Base-by-base conservation (phyloP, 805 yeast species). In the Saturnispora ahearnii region DNA sequence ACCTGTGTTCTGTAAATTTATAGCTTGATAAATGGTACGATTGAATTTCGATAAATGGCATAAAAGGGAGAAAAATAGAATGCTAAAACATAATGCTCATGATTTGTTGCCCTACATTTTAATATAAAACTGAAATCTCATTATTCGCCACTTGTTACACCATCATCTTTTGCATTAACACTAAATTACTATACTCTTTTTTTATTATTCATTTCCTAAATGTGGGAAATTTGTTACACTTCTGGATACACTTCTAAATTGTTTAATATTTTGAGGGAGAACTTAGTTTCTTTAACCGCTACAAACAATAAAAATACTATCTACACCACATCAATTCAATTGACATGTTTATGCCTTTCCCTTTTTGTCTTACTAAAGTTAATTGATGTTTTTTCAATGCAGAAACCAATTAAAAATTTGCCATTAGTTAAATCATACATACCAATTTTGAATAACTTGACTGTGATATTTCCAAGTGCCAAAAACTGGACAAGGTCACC, bases 401-500 rank as follows among this genome's bases (percentile, higher is more conserved):
- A 60, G 3, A 50, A 33, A 13, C 22, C 21, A 5, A 57, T 61
- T 24, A 61, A 58, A 46, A 52, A 54, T 21, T 21, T 64, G 3
- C 58, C 61, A 0, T 31, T 41, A 3, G 61, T 59, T 2, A 30
- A 48, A 15, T 58, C 57, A 1, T n/a, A 31, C 3, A 11, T 60
- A 5, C 69, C 68, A n/a, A 29, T 65, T 8, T 55, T 62, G 51
- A 62, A 65, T 3, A 57, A 55, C 13, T 52, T 65, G 2, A 45
- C 53, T 5, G 7, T 64, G 5, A 48, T 65, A 2, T 55, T 58
- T 22, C 67, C 68, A 1, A 58, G 54, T 21, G 60, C 65, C 0
- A 51, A 45, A 15, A 40, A 5, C 0, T 51, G 52, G 43, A 4
- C 42, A 10, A 49, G 53, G 7, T 57, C 67, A 44, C 86, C 87